Evolutionary conservation across 2,329 filamentous ascomycete genomes (phyloP).

Genomic region (Aureobasidium sp.): DNA sequence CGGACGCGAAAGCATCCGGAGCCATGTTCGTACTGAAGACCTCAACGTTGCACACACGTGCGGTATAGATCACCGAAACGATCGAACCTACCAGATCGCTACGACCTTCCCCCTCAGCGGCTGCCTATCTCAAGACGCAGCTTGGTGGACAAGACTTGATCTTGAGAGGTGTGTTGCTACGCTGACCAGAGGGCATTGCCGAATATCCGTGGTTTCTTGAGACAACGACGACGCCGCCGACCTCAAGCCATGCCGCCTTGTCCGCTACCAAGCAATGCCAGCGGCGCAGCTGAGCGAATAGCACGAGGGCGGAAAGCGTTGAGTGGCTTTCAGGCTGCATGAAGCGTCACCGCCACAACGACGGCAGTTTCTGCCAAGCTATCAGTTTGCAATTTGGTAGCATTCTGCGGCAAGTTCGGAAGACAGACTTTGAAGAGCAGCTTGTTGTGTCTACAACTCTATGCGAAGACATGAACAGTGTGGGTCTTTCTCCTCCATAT

Average conservation of each 20-base stretch:
- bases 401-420: neutral
- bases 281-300: neutral
- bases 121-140: neutral
- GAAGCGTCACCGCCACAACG: neutral
- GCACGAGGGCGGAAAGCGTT: neutral
- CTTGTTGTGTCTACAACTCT: neutral
- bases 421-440: neutral
- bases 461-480: neutral
- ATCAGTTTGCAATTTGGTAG: neutral
- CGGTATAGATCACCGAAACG: neutral
- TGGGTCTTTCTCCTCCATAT: neutral
- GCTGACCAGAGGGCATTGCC: neutral
- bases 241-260: neutral
- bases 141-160: neutral
- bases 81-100: neutral
- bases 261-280: slow-evolving; percentile 11
- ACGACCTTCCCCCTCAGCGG: too few species aligned
- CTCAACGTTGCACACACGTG: neutral
- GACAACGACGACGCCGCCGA: neutral
- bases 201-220: neutral
- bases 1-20: neutral
- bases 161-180: neutral
- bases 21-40: neutral
- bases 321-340: slow-evolving; percentile 7
- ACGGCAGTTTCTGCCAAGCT: neutral